A percentile compares a stretch with the other conserved stretches of the same genome.
Evolutionary conservation across 2,329 filamentous ascomycete species (phyloP).

Genomic region (Nemania diffusa): DNA sequence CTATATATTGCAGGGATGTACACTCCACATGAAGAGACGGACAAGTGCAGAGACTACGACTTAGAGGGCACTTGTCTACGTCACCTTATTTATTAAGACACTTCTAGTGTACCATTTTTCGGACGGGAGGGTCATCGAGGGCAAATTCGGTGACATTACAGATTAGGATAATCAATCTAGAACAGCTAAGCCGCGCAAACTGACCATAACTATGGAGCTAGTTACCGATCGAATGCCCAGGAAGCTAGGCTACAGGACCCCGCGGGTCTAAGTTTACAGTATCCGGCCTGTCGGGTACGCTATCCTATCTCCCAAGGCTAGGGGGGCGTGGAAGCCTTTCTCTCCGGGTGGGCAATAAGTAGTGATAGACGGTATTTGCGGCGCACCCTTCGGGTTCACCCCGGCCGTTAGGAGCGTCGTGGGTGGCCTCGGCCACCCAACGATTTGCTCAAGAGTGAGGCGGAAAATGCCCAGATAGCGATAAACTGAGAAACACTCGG

Average conservation of each 20-base stretch:
- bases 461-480: neutral
- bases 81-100: neutral
- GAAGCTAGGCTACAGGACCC: neutral
- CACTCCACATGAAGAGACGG: neutral
- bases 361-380: constrained; percentile 15
- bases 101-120: neutral
- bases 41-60: neutral
- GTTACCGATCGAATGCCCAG: neutral
- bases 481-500: neutral
- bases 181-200: no score
- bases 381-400: constrained; percentile 24
- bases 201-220: constrained; percentile 3
- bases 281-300: constrained; percentile 26
- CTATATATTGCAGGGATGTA: no score
- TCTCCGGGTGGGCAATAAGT: constrained; percentile 16
- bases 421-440: neutral
- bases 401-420: neutral
- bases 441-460: constrained; percentile 6
- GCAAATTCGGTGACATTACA: neutral
- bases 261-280: constrained; percentile 4
- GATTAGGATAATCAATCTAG: neutral
- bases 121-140: neutral
- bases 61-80: neutral
- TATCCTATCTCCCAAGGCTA: neutral
- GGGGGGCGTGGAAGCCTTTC: constrained; percentile 7